phyloP scores from a whole-genome alignment of 768 basidiomycete species.

The Sarcodon sp. region DNA sequence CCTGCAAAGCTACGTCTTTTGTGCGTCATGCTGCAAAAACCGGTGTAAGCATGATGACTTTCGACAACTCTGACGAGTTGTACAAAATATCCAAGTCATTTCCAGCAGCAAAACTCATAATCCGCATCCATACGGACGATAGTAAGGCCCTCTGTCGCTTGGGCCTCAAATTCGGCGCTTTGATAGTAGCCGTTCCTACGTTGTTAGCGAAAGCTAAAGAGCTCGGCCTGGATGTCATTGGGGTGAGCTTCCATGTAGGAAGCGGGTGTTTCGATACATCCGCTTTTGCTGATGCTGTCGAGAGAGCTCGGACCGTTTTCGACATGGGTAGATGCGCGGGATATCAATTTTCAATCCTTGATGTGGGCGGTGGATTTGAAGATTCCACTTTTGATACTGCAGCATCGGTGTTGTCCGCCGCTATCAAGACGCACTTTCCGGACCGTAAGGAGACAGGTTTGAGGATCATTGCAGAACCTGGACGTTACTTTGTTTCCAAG shows the following conservation, averaged over 20 bases:
- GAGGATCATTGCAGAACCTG: slow-evolving; percentile 90
- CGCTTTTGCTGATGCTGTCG: slow-evolving; percentile 83
- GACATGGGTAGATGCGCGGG: slow-evolving; percentile 77
- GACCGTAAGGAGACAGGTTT: slow-evolving; percentile 36
- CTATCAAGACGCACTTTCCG: slow-evolving; percentile 75
- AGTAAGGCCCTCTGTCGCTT: slow-evolving; percentile 89
- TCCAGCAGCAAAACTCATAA: slow-evolving; percentile 73
- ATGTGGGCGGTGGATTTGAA: slow-evolving; percentile 96
- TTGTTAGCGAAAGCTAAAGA: slow-evolving; percentile 72
- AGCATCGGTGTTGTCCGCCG: slow-evolving; percentile 52
- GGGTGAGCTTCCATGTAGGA: slow-evolving; percentile 96
- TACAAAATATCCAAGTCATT: slow-evolving; percentile 80
- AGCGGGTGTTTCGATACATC: slow-evolving; percentile 91
- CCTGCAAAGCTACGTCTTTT: slow-evolving; percentile 94
- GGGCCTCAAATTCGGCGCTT: slow-evolving; percentile 94
- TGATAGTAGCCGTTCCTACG: slow-evolving; percentile 64
- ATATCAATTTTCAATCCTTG: slow-evolving; percentile 73
- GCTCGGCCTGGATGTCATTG: slow-evolving; percentile 75
- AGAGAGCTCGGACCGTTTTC: slow-evolving; percentile 72
- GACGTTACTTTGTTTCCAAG: slow-evolving; percentile 84
- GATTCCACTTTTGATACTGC: slow-evolving; percentile 74
- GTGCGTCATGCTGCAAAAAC: slow-evolving; percentile 70
- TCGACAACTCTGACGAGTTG: slow-evolving; percentile 95
- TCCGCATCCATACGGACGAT: slow-evolving; percentile 97
- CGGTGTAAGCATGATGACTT: slow-evolving; percentile 91